Evolutionary conservation across 768 basidiomycete genomes (phyloP), one percentile per base, ranked within the genome.

Genomic region (Kwoniella bestiolae): DNA sequence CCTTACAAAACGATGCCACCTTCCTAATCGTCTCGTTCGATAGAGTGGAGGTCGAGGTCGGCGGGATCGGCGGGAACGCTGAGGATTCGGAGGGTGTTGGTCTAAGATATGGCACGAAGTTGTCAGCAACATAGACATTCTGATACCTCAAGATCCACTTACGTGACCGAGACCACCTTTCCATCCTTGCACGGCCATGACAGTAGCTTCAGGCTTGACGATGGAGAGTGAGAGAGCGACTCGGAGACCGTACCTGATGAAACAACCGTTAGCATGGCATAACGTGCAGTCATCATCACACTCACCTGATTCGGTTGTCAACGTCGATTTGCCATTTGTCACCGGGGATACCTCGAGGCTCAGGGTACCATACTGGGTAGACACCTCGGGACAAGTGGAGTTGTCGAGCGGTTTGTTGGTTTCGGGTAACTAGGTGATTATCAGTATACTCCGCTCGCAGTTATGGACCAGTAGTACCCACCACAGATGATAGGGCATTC

Each of bases 101-200:
- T 80, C 75, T 76, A 26, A n/a, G n/a, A n/a, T 7, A 49, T 21
- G 11, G 14, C 0, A 55, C 29, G 25, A 47, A 38, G 41, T 57
- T 14, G 49, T 67, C 65, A 67, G 32, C 35, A 25, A 35, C 11
- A 8, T 35, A 38, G 56, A 12, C 32, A 56, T 44, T 25, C n/a
- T n/a, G 21, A 18, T 41, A 38, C 12, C 56, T 49, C 18, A 7
- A 49, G 8, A 18, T 14, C 12, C 16, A 72, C 75, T 72, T 53
- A 77, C 75, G 83, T 96, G 93, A 32, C 94, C 94, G 49, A 96
- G 87, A 64, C 96, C 96, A 47, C 94, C 92, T 84, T 94, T 95
- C 95, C 95, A 99, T n/a, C 96, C 96, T 82, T 98, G 96, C 4
- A 99, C 90, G 53, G 95, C 95, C 68, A 98, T 85, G 76, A 99